These are phyloP conservation scores for Cytospora piceicola DNA, from an alignment of 2,329 filamentous ascomycete species.

Conservation along the genomic window DNA sequence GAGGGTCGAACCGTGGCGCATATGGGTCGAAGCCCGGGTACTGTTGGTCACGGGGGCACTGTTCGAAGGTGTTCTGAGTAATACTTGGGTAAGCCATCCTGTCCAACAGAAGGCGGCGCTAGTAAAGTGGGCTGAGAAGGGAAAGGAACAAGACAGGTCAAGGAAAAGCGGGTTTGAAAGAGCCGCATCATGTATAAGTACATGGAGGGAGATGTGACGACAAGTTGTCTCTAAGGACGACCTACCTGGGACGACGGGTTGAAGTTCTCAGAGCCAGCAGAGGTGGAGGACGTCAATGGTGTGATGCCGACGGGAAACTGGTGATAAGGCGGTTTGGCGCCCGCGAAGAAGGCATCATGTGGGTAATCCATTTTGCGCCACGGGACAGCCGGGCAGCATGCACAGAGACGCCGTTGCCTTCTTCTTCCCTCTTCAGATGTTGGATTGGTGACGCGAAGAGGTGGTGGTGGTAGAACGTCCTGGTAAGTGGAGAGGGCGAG, in stretches of 20 bases:
- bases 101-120: conserved; percentile 35
- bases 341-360: conserved; percentile 53
- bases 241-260: conserved; percentile 60
- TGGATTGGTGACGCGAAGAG: neutral
- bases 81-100: conserved; percentile 40
- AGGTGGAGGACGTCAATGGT: conserved; percentile 59
- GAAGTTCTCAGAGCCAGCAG: conserved; percentile 59
- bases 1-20: conserved; percentile 47
- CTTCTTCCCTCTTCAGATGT: neutral
- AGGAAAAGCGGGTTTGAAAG: conserved; percentile 18
- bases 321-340: conserved; percentile 47
- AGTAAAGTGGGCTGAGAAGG: conserved; percentile 33
- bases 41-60: conserved; percentile 51
- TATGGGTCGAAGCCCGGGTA: conserved; percentile 54
- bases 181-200: conserved; percentile 24
- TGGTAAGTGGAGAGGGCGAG: conserved; percentile 5
- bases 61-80: conserved; percentile 55
- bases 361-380: conserved; percentile 55
- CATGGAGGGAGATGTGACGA: conserved; percentile 4
- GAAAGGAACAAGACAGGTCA: conserved; percentile 32
- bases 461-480: conserved; percentile 4
- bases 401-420: neutral
- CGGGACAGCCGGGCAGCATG: neutral
- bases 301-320: conserved; percentile 57
- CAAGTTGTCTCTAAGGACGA: conserved; percentile 31